phyloP scores from a whole-genome alignment of 768 basidiomycete genomes.

The Boletus huronensis region DNA sequence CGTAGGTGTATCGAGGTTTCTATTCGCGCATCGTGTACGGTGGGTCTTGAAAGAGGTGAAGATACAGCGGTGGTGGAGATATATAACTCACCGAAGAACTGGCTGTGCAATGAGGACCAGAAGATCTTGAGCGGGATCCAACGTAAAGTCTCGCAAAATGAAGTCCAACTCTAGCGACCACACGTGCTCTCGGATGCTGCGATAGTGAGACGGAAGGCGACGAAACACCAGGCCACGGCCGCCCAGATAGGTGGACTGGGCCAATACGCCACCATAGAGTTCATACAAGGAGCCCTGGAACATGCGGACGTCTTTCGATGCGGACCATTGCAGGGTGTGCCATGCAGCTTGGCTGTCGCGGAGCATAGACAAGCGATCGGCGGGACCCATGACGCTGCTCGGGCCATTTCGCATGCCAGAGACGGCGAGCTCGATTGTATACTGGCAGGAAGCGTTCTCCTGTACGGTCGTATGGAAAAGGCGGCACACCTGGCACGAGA shows the following conservation, averaged over 20 bases:
- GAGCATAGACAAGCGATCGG: slow-evolving; percentile 39
- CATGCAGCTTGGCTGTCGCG: slow-evolving; percentile 38
- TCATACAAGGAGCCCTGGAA: slow-evolving; percentile 48
- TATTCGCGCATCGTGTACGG: slow-evolving; percentile 12
- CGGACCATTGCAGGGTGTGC: slow-evolving; percentile 37
- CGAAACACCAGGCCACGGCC: slow-evolving; percentile 38
- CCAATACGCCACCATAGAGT: slow-evolving; percentile 56
- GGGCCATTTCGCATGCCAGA: slow-evolving; percentile 42
- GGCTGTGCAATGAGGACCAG: slow-evolving; percentile 48
- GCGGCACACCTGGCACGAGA: slow-evolving; percentile 32
- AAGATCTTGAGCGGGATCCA: slow-evolving; percentile 68
- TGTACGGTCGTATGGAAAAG: slow-evolving; percentile 28
- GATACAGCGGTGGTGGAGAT: not conserved
- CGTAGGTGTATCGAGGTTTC: slow-evolving; percentile 40
- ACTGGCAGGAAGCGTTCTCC: slow-evolving; percentile 35
- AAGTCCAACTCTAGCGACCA: slow-evolving; percentile 43
- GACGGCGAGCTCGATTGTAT: slow-evolving; percentile 43
- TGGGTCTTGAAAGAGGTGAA: slow-evolving; percentile 13
- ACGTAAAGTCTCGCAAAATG: slow-evolving; percentile 51
- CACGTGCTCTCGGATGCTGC: slow-evolving; percentile 42
- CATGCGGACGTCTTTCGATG: slow-evolving; percentile 37
- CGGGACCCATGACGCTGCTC: slow-evolving; percentile 23
- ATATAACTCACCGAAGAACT: slow-evolving; percentile 29
- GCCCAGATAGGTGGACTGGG: slow-evolving; percentile 31
- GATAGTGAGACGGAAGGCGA: slow-evolving; percentile 47